Percentiles rank a stretch among this genome's conserved stretches.
Evolutionary conservation across 768 basidiomycete species (phyloP).

Genomic region (Dacryopinax spathularia): DNA sequence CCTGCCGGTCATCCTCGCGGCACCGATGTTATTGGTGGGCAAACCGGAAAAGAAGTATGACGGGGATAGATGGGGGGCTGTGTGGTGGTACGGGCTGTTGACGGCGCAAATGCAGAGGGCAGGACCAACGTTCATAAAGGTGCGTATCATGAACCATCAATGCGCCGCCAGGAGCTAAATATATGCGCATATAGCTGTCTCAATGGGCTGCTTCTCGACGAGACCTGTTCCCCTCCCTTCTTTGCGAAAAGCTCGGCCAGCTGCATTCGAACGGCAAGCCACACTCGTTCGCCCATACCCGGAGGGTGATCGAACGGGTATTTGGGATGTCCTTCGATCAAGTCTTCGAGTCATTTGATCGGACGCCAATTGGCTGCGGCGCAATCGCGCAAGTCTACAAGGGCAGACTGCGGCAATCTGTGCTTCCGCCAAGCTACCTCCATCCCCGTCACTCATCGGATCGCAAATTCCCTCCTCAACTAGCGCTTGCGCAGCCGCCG

Average conservation of each 20-base stretch:
- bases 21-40: constrained; percentile 71
- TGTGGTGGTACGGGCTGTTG: constrained; percentile 94
- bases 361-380: constrained; percentile 83
- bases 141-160: constrained; percentile 21
- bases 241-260: constrained; percentile 72
- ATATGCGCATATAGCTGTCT: constrained; percentile 44
- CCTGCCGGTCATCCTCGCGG: constrained; percentile 66
- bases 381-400: constrained; percentile 78
- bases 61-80: constrained; percentile 79
- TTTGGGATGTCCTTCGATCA: constrained; percentile 74
- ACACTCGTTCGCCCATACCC: constrained; percentile 70
- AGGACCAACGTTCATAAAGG: constrained; percentile 96
- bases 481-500: constrained; percentile 23
- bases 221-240: constrained; percentile 75
- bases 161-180: not conserved
- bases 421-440: constrained; percentile 75
- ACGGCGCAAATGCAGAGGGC: constrained; percentile 84
- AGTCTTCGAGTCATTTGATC: constrained; percentile 82
- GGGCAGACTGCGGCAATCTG: constrained; percentile 54
- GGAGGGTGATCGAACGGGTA: constrained; percentile 61
- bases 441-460: constrained; percentile 46
- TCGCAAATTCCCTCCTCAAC: constrained; percentile 25
- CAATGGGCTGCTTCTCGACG: constrained; percentile 97
- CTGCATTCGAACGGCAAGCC: constrained; percentile 79
- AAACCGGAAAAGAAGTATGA: constrained; percentile 33